Evolutionary conservation across 768 basidiomycete genomes (phyloP), one percentile per base, ranked within the genome.

Genomic region (Lyophyllum shimeji): DNA sequence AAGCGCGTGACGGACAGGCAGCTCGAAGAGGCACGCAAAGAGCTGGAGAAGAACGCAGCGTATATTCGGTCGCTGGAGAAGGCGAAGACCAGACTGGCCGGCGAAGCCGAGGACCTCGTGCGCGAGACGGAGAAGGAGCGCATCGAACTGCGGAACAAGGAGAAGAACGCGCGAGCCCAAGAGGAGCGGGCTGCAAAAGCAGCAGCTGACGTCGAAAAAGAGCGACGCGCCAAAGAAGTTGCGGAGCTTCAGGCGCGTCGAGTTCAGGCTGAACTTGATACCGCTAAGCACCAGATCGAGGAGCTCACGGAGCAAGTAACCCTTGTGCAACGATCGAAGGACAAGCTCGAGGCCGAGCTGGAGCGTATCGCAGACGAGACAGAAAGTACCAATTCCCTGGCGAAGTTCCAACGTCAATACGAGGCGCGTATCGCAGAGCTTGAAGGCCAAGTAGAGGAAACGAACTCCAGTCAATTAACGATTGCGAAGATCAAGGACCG

Each of bases 1-100:
- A 98, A 98, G 71, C 86, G 86, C 33, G 86, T 96, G 54, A 95
- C 96, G 1, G 96, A 98, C 68, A 84, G 89, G 37, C 93, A 97
- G 66, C 83, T 98, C 15, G 83, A 78, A 18, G 90, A 92, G 1
- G 89, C 94, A 0, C 87, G 90, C 53, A 70, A 78, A 18, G 93
- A 96, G 67, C 71, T 96, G 29, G 80, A 86, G 68, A 85, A 86
- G 57, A 86, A 90, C 42, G 80, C 77, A 5, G 77, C 79, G 1
- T 87, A 93, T 61, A 90, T 95, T 60, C 86, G 88, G 40, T 92
- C 91, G n/a, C 76, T 96, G 24, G 90, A 95, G 71, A 89, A 92
- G 67, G 85, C 88, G 4, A 91, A 89, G 68, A 71, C 76, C 25
- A 81, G 90, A 1, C 74, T 94, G 46, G 78, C 84, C 7, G 81